Evolutionary conservation across 805 yeast genomes (phyloP).

Genomic region (Zygosaccharomyces pseudorouxii): DNA sequence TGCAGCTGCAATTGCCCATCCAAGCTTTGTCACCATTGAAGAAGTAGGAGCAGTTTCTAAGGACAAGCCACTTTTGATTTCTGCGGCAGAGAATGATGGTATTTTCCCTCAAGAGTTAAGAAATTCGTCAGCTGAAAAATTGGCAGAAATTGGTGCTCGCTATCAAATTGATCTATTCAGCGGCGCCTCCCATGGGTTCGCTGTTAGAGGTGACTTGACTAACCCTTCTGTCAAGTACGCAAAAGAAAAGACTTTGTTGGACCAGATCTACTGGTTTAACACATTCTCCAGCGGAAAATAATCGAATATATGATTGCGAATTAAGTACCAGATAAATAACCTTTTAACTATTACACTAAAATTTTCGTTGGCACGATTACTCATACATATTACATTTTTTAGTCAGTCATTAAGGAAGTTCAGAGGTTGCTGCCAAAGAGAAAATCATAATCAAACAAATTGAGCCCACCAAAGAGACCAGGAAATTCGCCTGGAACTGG

Average conservation of each 20-base stretch:
- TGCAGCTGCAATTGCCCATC: slow-evolving; percentile 78
- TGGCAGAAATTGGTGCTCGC: slow-evolving; percentile 47
- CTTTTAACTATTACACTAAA: too few species aligned
- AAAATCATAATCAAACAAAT: slow-evolving; percentile 31
- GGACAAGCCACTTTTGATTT: slow-evolving; percentile 58
- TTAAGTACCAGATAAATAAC: too few species aligned
- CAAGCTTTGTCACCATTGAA: slow-evolving; percentile 63
- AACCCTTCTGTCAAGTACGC: slow-evolving; percentile 56
- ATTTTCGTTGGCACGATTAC: too few species aligned
- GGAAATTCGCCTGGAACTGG: slow-evolving; percentile 16
- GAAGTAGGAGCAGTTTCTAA: slow-evolving; percentile 52
- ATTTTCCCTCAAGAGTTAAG: slow-evolving; percentile 63
- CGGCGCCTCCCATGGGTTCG: slow-evolving; percentile 71
- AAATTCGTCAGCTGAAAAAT: slow-evolving; percentile 52
- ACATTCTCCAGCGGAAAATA: slow-evolving; percentile 13
- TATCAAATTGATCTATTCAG: slow-evolving; percentile 60
- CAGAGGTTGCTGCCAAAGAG: slow-evolving; percentile 24
- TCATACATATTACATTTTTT: too few species aligned
- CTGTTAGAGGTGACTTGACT: slow-evolving; percentile 68
- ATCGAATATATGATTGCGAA: neutral
- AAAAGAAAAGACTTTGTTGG: slow-evolving; percentile 54
- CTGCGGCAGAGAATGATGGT: slow-evolving; percentile 69
- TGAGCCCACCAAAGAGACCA: slow-evolving; percentile 28
- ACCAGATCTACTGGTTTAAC: slow-evolving; percentile 36
- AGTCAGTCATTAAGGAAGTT: neutral